phyloP scores from a whole-genome alignment of 345 rosid genomes.

The Populus deltoides region DNA sequence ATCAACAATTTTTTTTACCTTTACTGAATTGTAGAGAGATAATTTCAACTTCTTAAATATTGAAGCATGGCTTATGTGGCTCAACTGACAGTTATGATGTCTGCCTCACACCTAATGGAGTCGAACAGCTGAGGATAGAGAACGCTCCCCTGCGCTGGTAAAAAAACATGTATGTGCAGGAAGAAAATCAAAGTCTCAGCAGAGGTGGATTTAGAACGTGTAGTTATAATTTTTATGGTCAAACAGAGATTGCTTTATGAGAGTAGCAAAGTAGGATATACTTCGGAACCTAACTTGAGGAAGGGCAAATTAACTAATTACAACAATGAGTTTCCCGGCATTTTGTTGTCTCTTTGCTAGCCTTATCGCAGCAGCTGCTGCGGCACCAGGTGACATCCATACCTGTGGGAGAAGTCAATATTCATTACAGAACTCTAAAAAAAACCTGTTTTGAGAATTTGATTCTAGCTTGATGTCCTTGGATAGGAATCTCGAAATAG shows the following conservation, averaged over 20 bases:
- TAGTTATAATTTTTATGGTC: not conserved
- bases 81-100: slow-evolving; percentile 49
- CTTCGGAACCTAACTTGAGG: not conserved
- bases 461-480: too few relatives aligned
- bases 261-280: not conserved
- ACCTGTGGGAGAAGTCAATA: slow-evolving; percentile 26
- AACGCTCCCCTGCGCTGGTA: slow-evolving; percentile 76
- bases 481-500: not conserved
- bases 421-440: too few relatives aligned
- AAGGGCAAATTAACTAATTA: slow-evolving; percentile 19
- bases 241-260: not conserved
- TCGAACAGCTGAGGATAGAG: slow-evolving; percentile 55
- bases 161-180: slow-evolving; percentile 9
- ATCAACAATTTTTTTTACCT: slow-evolving; percentile 15
- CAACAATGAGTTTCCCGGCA: slow-evolving; percentile 53
- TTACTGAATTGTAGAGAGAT: not conserved
- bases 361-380: slow-evolving; percentile 50
- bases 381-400: slow-evolving; percentile 61
- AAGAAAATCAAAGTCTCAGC: not conserved
- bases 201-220: not conserved
- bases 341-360: slow-evolving; percentile 52
- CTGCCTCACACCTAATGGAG: slow-evolving; percentile 62
- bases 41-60: not conserved
- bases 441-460: too few relatives aligned
- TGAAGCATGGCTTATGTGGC: not conserved